Evolutionary conservation across 2,329 filamentous ascomycete genomes (phyloP).

Genomic region (Botrytis medusae): DNA sequence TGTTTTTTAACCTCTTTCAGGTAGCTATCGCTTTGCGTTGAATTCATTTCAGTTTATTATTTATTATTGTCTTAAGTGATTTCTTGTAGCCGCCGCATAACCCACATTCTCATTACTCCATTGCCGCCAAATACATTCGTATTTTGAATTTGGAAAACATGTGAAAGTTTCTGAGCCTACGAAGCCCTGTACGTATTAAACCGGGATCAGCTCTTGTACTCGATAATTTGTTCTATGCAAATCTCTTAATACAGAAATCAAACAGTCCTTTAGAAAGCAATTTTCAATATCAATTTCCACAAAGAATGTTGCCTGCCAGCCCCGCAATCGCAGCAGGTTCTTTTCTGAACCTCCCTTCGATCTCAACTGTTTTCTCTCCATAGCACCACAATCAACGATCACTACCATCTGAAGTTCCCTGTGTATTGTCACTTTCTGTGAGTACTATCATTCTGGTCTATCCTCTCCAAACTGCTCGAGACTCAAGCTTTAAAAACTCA

Average conservation of each 20-base stretch:
- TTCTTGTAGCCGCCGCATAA: no score
- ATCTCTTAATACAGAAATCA: not conserved
- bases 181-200: no score
- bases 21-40: no score
- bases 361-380: rapidly evolving
- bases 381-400: rapidly evolving
- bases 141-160: no score
- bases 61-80: no score
- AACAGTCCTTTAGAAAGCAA: not conserved
- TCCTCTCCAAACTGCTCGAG: not conserved
- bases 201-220: no score
- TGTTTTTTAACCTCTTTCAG: no score
- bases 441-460: not conserved
- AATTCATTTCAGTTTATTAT: no score
- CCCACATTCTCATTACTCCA: no score
- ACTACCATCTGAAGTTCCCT: not conserved
- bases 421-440: not conserved
- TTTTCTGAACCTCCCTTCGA: not conserved
- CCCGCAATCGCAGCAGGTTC: rapidly evolving
- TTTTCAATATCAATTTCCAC: not conserved
- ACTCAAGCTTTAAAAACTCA: not conserved
- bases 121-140: no score
- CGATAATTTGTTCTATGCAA: no score
- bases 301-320: not conserved
- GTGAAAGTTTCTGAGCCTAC: no score